phyloP scores from a whole-genome alignment of 2,329 filamentous ascomycete species.

The Pyrenophora graminea region DNA sequence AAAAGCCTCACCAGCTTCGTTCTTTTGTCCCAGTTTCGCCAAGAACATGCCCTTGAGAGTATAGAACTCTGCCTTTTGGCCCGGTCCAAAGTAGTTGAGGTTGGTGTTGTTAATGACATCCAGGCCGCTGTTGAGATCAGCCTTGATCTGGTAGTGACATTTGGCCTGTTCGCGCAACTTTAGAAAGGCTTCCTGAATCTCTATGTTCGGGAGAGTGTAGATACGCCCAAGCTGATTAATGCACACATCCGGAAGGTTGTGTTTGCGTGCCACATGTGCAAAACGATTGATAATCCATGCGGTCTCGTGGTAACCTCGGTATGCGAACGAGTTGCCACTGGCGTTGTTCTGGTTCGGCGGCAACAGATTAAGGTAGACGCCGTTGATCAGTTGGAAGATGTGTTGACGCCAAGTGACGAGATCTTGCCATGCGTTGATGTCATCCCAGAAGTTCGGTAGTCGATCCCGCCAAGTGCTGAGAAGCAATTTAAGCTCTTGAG shows the following conservation, averaged over 20 bases:
- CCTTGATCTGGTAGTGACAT: conserved; percentile 95
- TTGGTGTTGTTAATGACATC: conserved; percentile 99
- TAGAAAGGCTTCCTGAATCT: conserved; percentile 98
- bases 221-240: conserved; percentile 96
- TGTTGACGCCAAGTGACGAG: conserved; percentile 99
- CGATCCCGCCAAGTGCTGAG: conserved; percentile 95
- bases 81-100: conserved; percentile 93
- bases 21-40: conserved; percentile 87
- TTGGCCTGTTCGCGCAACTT: conserved; percentile 98
- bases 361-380: conserved; percentile 83
- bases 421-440: conserved; percentile 99
- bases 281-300: conserved; percentile 99
- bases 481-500: conserved; percentile 90
- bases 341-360: conserved; percentile 76
- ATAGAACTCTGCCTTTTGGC: conserved; percentile 98
- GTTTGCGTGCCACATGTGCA: conserved; percentile 95
- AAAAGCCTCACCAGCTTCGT: conserved; percentile 91
- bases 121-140: conserved; percentile 86
- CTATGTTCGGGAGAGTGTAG: conserved; percentile 97
- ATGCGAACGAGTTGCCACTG: conserved; percentile 90
- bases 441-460: conserved; percentile 97
- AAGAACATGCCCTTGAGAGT: conserved; percentile 99
- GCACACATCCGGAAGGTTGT: conserved; percentile 94
- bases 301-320: conserved; percentile 96
- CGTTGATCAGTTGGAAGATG: conserved; percentile 97